Evolutionary conservation across 2,329 filamentous ascomycete species (phyloP).

Genomic region (Alternaria tenuissima): DNA sequence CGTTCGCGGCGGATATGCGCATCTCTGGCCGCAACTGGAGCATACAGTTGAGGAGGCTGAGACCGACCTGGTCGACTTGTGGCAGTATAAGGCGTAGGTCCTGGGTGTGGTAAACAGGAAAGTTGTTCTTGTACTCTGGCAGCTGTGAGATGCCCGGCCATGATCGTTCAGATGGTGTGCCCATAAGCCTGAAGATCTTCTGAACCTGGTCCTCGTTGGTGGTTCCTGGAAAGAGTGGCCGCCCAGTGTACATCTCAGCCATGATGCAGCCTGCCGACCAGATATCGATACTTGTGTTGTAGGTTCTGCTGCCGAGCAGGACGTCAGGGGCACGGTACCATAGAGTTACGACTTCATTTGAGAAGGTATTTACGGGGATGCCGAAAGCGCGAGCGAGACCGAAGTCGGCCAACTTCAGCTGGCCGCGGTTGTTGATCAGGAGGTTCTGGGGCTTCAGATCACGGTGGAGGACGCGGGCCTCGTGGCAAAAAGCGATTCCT

Average conservation of each 20-base stretch:
- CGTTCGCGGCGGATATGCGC: conserved; percentile 85
- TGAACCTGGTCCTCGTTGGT: conserved; percentile 98
- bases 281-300: conserved; percentile 99
- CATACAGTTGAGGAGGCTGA: conserved; percentile 89
- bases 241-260: conserved; percentile 98
- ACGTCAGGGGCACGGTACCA: conserved; percentile 99
- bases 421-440: conserved; percentile 89
- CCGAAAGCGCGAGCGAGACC: conserved; percentile 93
- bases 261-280: conserved; percentile 99
- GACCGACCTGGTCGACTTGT: conserved; percentile 85
- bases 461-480: conserved; percentile 93
- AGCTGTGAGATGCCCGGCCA: conserved; percentile 96
- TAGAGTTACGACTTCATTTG: conserved; percentile 95
- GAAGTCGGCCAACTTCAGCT: conserved; percentile 93
- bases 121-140: conserved; percentile 96
- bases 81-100: conserved; percentile 86
- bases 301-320: conserved; percentile 89
- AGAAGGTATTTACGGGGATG: conserved; percentile 97
- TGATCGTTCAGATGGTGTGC: conserved; percentile 90
- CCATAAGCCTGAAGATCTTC: conserved; percentile 98
- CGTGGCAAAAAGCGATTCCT: conserved; percentile 97
- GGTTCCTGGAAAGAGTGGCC: conserved; percentile 94
- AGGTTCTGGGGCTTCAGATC: conserved; percentile 97
- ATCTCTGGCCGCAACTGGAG: conserved; percentile 92
- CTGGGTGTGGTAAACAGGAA: conserved; percentile 93